These are phyloP conservation scores for Leptomonas seymouri DNA, from an alignment of 208 protist species.

Conservation along the genomic window DNA sequence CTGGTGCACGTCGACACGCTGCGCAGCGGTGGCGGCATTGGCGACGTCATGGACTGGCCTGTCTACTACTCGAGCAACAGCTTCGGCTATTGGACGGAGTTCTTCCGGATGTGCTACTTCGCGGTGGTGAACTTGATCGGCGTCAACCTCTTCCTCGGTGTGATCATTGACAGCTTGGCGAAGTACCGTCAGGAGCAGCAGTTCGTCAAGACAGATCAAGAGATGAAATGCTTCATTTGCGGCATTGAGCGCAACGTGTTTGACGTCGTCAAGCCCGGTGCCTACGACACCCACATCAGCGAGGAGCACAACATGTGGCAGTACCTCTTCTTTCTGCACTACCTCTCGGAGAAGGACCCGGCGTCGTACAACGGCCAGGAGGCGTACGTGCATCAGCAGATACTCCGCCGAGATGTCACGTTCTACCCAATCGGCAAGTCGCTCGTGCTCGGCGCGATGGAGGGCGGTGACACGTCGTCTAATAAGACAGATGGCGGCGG, in stretches of 20 bases:
- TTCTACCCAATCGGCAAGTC: constrained; percentile 82
- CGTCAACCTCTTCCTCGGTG: constrained; percentile 93
- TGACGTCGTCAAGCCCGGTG: constrained; percentile 68
- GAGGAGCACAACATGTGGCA: constrained; percentile 96
- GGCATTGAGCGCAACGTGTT: constrained; percentile 84
- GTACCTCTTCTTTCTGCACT: constrained; percentile 94
- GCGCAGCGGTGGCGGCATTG: constrained; percentile 74
- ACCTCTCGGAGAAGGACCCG: constrained; percentile 71
- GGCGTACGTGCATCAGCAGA: constrained; percentile 65
- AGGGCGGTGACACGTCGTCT: constrained; percentile 13
- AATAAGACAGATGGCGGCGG: constrained; percentile 10
- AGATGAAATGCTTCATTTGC: constrained; percentile 95
- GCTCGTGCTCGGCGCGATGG: constrained; percentile 48
- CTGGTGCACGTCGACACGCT: constrained; percentile 78
- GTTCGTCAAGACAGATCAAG: constrained; percentile 66
- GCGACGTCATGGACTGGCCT: constrained; percentile 72
- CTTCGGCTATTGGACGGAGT: constrained; percentile 84
- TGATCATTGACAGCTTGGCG: constrained; percentile 94
- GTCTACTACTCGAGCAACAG: constrained; percentile 50
- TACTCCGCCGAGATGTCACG: constrained; percentile 54
- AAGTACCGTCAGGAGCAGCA: constrained; percentile 71
- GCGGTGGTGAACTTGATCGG: constrained; percentile 80
- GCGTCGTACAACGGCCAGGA: constrained; percentile 82
- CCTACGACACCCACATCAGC: constrained; percentile 84
- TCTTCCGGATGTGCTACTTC: constrained; percentile 91